Evolutionary conservation across 129 eudicot species (phyloP), one percentile per base, ranked within the genome.

Genomic region (Arctium minus): DNA sequence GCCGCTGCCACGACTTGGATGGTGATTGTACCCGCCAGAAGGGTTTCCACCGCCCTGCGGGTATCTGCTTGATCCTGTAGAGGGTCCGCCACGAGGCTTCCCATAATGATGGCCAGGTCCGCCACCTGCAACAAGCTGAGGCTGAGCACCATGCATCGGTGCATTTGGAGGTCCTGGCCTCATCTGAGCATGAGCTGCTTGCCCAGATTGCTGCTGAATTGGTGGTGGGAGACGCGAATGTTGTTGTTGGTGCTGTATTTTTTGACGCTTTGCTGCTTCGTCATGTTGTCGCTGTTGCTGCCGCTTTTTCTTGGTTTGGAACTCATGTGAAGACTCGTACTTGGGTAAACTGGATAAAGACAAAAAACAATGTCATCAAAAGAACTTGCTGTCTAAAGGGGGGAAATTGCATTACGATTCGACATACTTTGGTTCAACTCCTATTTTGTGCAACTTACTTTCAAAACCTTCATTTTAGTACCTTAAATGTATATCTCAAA

Each of bases 321-420:
- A 92, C 90, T 92, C 97, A 27, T 94, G 98, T n/a, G 98, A 94
- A 65, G 98, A 82, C 79, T 94, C 98, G 48, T 94, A 94, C 73
- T 92, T 92, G 0, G 98, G 96, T 85, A 94, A 88, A 86, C 97
- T 94, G 90, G 22, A 42, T 6, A 40, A 84, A 48, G 35, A 60
- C 18, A 39, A 29, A 38, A 8, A 44, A 73, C 17, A 12, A 70
- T 83, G 64, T 76, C 35, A 35, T 31, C 32, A 46, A 5, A 62
- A 56, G 15, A 82, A 42, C 32, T 73, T 60, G 67, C 67, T 11
- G 78, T 72, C 29, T 4, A 60, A 60, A 6, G 42, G 6, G 22
- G 76, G 7, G 8, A 80, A 4, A 67, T 18, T 17, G 12, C 56
- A 46, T 46, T 46, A 46, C 1, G 10, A 10, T 46, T 46, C 15